Evolutionary conservation across 305 asterid genomes (phyloP), one percentile per base, ranked within the genome.

Genomic region (Fraxinus xanthoxyloides): DNA sequence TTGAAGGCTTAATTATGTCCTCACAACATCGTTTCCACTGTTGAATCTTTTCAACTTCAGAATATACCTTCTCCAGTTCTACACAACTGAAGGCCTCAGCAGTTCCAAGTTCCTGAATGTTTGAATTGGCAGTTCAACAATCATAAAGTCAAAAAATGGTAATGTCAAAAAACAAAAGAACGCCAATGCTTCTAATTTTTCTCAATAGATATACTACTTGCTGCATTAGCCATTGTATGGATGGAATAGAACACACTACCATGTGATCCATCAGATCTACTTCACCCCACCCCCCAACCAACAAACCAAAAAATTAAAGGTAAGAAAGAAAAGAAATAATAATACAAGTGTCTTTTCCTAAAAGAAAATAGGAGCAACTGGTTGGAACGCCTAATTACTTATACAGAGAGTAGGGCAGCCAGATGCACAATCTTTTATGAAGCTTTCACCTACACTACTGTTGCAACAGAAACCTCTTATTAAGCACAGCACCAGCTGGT

Each of bases 101-200:
- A 84, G 86, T 84, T 85, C 97, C 99, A 85, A 76, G 78, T 81
- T 92, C 98, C 99, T 95, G 91, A 83, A 89, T 70, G 77, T 80
- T 79, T 19, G 32, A 83, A 82, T 72, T 36, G 56, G 76, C 84
- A 78, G 46, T 80, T 83, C 74, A 87, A 65, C 75, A 80, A 82
- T 82, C 81, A 82, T 34, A 15, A 59, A 81, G 78, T 38, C 78
- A 51, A 56, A 65, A 81, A 83, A 81, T 65, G 56, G 76, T 76
- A 51, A 74, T 72, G 65, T 40, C 79, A 69, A 76, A 79, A 61
- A 19, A 65, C 56, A 38, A 79, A 81, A 83, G 82, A 77, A 81
- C 78, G 67, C 65, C 38, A 35, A 63, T 48, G 69, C 30, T 10
- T 72, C 38, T 78, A 74, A 38, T 54, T 61, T 24, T 46, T 84